A percentile compares a stretch with the other conserved stretches of the same genome.
Evolutionary conservation across 177 flowering plant species (phyloP).

Genomic region (Vitis hybrid): DNA sequence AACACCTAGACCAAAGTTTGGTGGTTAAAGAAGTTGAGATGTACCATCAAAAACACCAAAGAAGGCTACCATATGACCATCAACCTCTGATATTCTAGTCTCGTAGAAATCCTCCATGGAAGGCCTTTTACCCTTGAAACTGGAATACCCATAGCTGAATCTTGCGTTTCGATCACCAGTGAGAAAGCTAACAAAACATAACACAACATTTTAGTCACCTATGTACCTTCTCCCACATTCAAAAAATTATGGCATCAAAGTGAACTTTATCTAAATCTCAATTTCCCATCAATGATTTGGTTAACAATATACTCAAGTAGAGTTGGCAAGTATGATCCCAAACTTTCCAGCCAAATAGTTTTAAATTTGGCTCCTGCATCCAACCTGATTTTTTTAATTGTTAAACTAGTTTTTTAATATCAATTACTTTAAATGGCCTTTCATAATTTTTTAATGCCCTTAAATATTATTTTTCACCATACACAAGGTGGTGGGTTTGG

Average conservation of each 20-base stretch:
- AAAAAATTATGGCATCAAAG: constrained; percentile 3
- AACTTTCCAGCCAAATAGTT: too few relatives aligned
- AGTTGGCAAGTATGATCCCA: too few relatives aligned
- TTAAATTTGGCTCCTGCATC: too few relatives aligned
- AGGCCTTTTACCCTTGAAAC: constrained; percentile 73
- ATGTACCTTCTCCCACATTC: background rate
- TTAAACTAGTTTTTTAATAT: too few relatives aligned
- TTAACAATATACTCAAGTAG: too few relatives aligned
- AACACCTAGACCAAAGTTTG: too few relatives aligned
- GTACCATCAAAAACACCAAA: constrained; percentile 90
- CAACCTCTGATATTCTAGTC: constrained; percentile 63
- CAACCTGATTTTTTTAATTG: too few relatives aligned
- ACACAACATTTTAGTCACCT: constrained; percentile 1
- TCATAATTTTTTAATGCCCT: too few relatives aligned
- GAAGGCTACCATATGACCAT: constrained; percentile 83
- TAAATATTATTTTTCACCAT: too few relatives aligned
- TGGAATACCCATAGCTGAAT: constrained; percentile 81
- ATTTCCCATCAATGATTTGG: too few relatives aligned
- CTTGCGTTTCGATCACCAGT: constrained; percentile 45
- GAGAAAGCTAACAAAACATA: constrained; percentile 44
- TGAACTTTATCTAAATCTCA: background rate
- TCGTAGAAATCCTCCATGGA: constrained; percentile 89
- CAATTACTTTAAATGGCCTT: too few relatives aligned
- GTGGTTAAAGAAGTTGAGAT: background rate
- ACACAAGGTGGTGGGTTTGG: too few relatives aligned